Evolutionary conservation across 78 protist species (phyloP).

Genomic region (Protostelium mycophagum): DNA sequence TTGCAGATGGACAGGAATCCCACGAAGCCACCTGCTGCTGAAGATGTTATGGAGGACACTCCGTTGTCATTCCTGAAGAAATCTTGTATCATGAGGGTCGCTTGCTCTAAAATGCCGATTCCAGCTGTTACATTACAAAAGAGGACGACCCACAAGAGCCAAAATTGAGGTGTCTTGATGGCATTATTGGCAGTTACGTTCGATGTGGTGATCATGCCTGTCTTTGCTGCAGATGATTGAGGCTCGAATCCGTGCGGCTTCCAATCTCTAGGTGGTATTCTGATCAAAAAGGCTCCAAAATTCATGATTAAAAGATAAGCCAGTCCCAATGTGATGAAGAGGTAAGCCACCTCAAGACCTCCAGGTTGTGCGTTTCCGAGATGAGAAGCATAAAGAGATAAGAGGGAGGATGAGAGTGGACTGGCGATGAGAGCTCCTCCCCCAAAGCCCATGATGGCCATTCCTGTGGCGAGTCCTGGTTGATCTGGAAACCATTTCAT

Average conservation of each 20-base stretch:
- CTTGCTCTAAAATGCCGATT: constrained; percentile 26
- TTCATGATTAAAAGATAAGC: constrained; percentile 7
- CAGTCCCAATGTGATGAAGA: constrained; percentile 36
- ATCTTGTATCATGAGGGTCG: constrained; percentile 48
- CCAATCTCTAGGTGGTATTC: constrained; percentile 52
- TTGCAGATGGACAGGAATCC: no score
- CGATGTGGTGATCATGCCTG: not conserved
- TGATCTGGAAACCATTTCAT: constrained; percentile 71
- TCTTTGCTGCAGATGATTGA: not conserved
- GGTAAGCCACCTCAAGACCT: constrained; percentile 6
- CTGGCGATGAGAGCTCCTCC: constrained; percentile 41
- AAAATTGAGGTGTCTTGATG: constrained; percentile 19
- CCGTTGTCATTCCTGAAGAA: constrained; percentile 31
- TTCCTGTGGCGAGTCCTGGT: constrained; percentile 55
- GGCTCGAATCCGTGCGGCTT: not conserved
- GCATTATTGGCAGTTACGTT: constrained; percentile 14
- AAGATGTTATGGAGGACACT: constrained; percentile 26
- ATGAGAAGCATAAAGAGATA: no score
- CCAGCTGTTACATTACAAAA: constrained; percentile 34
- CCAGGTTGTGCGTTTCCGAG: no score
- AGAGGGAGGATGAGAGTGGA: constrained; percentile 10
- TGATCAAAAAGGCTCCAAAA: constrained; percentile 14
- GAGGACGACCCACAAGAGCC: constrained; percentile 33
- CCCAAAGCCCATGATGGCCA: constrained; percentile 72
- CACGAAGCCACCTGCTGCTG: constrained; percentile 49